Percentiles rank a stretch among this genome's conserved stretches.
These are phyloP conservation scores for Iris pallida DNA, from an alignment of 116 monocot genomes.

Conservation along the genomic window DNA sequence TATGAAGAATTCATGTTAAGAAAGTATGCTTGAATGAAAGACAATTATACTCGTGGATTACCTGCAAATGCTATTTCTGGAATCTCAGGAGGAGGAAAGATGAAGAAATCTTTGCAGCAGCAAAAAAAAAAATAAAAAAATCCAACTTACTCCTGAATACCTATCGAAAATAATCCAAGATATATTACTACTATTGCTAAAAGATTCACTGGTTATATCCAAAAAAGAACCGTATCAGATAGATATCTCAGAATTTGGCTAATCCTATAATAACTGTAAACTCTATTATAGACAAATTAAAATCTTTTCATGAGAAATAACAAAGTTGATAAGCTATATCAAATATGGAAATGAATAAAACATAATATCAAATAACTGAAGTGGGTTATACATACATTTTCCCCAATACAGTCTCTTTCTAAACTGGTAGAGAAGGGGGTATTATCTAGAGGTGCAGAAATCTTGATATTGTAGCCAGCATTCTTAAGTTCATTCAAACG, in stretches of 20 bases:
- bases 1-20: background rate
- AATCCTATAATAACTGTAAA: background rate
- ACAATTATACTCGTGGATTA: slow-evolving; percentile 14
- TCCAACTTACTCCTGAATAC: slow-evolving; percentile 91
- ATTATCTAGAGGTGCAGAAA: slow-evolving; percentile 90
- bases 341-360: background rate
- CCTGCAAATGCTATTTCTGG: slow-evolving; percentile 99
- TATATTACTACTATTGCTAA: background rate
- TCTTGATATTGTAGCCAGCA: slow-evolving; percentile 79
- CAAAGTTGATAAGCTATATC: background rate
- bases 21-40: background rate
- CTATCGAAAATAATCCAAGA: slow-evolving; percentile 28
- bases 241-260: background rate
- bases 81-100: slow-evolving; percentile 69
- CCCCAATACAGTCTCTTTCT: slow-evolving; percentile 85
- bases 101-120: slow-evolving; percentile 88
- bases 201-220: background rate
- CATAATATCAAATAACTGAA: background rate
- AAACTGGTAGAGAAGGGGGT: slow-evolving; percentile 64
- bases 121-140: slow-evolving; percentile 91
- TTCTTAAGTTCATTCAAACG: slow-evolving; percentile 73
- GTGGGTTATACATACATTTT: slow-evolving; percentile 49
- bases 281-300: background rate
- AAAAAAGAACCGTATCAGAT: background rate
- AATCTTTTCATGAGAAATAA: slow-evolving; percentile 3